Evolutionary conservation across 73 alveolate genomes (phyloP).

Genomic region (Loxodes magnus): DNA sequence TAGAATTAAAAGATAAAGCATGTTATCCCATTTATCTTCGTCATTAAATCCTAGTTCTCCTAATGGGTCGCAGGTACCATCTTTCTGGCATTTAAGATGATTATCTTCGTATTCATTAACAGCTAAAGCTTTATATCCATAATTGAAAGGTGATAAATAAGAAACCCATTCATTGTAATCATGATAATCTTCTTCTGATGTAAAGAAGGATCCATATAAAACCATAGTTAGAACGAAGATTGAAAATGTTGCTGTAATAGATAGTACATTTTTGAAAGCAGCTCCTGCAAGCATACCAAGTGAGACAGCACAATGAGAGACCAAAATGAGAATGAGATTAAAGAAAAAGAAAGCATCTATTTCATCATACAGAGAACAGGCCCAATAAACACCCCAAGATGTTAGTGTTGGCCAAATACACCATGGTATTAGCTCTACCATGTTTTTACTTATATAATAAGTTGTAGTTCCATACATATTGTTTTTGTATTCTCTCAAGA

Average conservation of each 20-base stretch:
- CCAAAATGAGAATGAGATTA: background rate
- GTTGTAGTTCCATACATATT: conserved; percentile 1
- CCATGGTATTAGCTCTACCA: background rate
- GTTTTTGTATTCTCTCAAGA: background rate
- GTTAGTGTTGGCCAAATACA: background rate
- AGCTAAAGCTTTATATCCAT: background rate
- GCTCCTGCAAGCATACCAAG: conserved; percentile 6
- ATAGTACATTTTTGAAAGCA: background rate
- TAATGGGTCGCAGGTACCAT: no score
- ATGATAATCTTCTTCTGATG: background rate
- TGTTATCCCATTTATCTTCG: no score
- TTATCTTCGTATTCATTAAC: background rate
- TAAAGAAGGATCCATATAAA: background rate
- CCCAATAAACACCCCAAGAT: conserved; percentile 1
- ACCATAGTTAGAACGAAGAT: background rate
- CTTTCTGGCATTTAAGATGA: no score
- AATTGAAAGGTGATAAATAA: background rate
- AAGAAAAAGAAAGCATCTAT: background rate
- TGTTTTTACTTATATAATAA: background rate
- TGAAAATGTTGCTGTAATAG: background rate
- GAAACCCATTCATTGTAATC: background rate
- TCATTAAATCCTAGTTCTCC: no score
- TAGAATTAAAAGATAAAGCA: no score
- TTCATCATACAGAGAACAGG: background rate
- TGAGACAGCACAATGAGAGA: background rate